These are phyloP conservation scores for Diplodia corticola DNA, from an alignment of 2,329 filamentous ascomycete species.

Conservation along the genomic window DNA sequence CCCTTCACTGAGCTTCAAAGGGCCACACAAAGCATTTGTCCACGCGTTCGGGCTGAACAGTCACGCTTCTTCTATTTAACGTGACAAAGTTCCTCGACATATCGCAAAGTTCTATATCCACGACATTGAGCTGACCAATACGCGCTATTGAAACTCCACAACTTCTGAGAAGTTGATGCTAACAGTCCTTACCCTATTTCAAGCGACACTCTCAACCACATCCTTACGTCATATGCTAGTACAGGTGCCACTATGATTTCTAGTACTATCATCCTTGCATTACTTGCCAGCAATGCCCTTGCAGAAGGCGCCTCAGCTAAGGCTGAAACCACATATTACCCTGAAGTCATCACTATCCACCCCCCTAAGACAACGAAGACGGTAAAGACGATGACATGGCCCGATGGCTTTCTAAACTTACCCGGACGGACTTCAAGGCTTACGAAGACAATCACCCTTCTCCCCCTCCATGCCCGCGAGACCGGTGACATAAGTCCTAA, in stretches of 20 bases:
- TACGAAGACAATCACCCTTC: neutral
- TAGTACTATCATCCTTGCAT: neutral
- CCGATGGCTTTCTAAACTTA: neutral
- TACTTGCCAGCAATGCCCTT: neutral
- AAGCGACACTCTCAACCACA: too few species aligned
- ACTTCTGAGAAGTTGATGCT: neutral
- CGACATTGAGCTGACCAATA: too few species aligned
- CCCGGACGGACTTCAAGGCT: neutral
- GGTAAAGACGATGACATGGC: neutral
- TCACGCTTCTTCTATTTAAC: neutral
- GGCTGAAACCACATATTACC: neutral
- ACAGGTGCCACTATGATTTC: neutral
- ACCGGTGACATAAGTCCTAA: neutral
- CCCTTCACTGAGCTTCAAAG: neutral
- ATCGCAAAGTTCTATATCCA: neutral
- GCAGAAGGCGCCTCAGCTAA: neutral
- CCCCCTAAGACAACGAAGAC: neutral
- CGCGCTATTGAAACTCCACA: neutral
- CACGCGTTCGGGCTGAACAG: neutral
- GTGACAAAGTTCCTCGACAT: neutral
- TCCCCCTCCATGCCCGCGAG: neutral
- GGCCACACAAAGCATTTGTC: neutral
- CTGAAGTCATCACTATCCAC: neutral
- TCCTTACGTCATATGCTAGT: too few species aligned
- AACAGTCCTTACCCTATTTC: neutral